Conservation (phyloP, 257 asterid species). For the Euphrasia confusa region DNA sequence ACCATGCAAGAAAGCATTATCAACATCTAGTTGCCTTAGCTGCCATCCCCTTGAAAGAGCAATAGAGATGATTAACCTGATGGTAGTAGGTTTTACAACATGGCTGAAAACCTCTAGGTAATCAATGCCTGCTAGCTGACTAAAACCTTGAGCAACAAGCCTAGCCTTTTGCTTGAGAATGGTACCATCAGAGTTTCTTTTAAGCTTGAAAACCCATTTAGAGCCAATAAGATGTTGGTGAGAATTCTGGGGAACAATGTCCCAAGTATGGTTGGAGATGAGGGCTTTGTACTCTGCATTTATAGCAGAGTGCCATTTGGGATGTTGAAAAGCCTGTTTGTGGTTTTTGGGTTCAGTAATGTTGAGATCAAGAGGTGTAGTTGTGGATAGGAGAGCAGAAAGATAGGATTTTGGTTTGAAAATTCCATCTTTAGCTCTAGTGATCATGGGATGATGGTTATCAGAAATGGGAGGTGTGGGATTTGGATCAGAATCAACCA, state of each 20-base stretch:
- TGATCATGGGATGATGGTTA: too few relatives aligned
- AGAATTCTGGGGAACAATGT: too few relatives aligned
- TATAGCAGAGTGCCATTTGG: neutral
- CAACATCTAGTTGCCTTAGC: neutral
- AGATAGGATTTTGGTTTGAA: neutral
- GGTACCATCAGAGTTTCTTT: too few relatives aligned
- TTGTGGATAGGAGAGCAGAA: neutral
- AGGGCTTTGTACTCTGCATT: neutral
- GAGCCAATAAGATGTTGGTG: too few relatives aligned
- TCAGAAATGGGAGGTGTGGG: too few relatives aligned
- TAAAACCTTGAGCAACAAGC: neutral
- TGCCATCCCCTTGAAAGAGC: neutral
- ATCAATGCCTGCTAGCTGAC: neutral
- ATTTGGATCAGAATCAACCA: too few relatives aligned
- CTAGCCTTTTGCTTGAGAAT: too few relatives aligned
- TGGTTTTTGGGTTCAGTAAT: neutral
- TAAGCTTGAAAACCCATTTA: too few relatives aligned
- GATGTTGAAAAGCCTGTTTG: neutral
- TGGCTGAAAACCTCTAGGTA: neutral
- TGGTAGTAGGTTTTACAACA: neutral
- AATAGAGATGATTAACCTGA: neutral
- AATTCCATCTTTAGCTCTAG: neutral
- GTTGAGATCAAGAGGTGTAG: neutral
- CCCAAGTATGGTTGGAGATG: too few relatives aligned
- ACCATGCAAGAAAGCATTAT: neutral